Evolutionary conservation across 2,329 filamentous ascomycete genomes (phyloP), one percentile per base, ranked within the genome.

Genomic region (Aotearoamyces nothofagi): DNA sequence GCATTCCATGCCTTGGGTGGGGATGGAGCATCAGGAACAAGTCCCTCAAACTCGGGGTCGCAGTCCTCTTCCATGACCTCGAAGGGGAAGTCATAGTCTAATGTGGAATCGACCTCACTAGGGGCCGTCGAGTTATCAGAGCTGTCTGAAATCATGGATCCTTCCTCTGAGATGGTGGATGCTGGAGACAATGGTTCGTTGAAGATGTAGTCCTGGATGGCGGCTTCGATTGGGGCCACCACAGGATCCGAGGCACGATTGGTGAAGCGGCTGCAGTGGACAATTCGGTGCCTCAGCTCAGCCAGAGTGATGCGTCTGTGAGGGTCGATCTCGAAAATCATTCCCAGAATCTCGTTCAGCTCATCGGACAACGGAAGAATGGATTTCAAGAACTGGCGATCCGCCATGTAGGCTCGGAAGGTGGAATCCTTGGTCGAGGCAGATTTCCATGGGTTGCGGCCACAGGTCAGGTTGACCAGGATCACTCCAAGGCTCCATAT

Each of bases 401-500:
- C 83, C 60, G 78, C 78, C 43, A 80, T 69, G 57, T 80, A 96
- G 31, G 86, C 86, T 47, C 79, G 73, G 67, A 96, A 98, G 25
- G 90, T 96, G 39, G 83, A 83, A 55, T 98, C 90, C 53, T 93
- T 83, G 43, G 73, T 63, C 9, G 84, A 93, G 37, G 90, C 90
- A 52, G 90, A 79, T 61, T 96, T 96, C 90, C 90, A 98, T 34
- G 90, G 90, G 57, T 98, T 98, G 53, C 90, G 83, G 50, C 90
- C 90, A 58, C 90, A 98, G 29, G 84, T 92, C 42, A 98, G 66
- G 61, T 98, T 98, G 45, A 98, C 84, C 36, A 98, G 67, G 51
- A 98, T 93, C 30, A 98, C 87, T 42, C 90, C 90, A n/a, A 98
- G 69, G 47, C 81, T 87, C 90, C 90, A 98, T 44, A 96, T 75